These are phyloP conservation scores for Cryphonectria japonica DNA, from an alignment of 2,329 filamentous ascomycete species.

Conservation along the genomic window DNA sequence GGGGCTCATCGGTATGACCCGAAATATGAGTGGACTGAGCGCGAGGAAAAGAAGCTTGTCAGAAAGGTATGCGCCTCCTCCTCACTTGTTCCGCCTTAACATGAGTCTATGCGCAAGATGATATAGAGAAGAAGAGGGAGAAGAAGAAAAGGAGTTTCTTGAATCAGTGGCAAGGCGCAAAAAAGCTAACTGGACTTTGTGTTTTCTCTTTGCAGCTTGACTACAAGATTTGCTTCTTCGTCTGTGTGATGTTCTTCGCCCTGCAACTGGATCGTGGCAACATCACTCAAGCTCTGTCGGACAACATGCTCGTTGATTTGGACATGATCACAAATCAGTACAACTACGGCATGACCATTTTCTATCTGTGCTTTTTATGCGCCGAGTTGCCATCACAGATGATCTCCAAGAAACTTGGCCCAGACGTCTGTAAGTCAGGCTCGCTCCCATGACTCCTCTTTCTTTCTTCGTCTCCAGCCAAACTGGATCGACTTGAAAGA, in stretches of 20 bases:
- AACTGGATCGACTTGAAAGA: too few relatives aligned
- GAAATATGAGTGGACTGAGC: conserved; percentile 56
- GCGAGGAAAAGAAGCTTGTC: conserved; percentile 60
- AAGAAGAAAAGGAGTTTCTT: too few relatives aligned
- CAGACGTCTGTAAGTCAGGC: conserved; percentile 37
- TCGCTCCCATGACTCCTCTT: too few relatives aligned
- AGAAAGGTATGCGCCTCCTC: conserved; percentile 48
- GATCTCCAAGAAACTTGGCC: conserved; percentile 54
- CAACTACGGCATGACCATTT: conserved; percentile 55
- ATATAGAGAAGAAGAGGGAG: too few relatives aligned
- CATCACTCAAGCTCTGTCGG: conserved; percentile 41
- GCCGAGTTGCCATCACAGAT: conserved; percentile 60
- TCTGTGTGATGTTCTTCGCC: conserved; percentile 42
- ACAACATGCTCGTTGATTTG: conserved; percentile 38
- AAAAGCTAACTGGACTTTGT: neutral
- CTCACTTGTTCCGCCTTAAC: neutral
- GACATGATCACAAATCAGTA: conserved; percentile 46
- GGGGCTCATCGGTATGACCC: conserved; percentile 63
- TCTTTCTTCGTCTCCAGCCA: too few relatives aligned
- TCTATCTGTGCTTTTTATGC: conserved; percentile 51
- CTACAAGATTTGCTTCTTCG: conserved; percentile 39
- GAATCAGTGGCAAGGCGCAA: too few relatives aligned
- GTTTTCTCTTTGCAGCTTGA: conserved; percentile 35
- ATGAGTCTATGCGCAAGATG: too few relatives aligned
- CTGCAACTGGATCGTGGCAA: conserved; percentile 44